Evolutionary conservation across 768 basidiomycete genomes (phyloP), one percentile per base, ranked within the genome.

Genomic region (Leccinum subtestaceum): DNA sequence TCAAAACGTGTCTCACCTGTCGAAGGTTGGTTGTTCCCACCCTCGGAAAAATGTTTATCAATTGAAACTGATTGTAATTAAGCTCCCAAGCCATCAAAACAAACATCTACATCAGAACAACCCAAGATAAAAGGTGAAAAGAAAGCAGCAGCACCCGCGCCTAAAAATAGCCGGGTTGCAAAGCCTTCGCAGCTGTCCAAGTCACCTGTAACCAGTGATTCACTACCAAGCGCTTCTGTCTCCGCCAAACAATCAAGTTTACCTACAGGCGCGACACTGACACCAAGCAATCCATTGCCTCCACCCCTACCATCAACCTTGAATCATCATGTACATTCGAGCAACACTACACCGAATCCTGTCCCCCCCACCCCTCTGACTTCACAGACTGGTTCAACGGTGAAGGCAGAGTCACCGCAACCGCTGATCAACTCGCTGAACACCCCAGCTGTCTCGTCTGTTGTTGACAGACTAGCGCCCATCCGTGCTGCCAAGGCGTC

Each of bases 401-500:
- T 64, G 9, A 69, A 67, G 46, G 48, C 21, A 11, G 73, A 67
- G 48, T 64, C 71, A 36, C 60, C 57, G 5, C 60, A 59, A 36
- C 60, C 54, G 4, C 57, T 55, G 48, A 48, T 61, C 5, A 19
- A 12, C 15, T 40, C 65, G 17, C 4, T 63, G 38, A 63, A 56
- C 23, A 61, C 63, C 11, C 53, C 63, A 13, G 55, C 34, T 31
- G 5, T 31, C 9, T 19, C 25, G 12, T 63, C 62, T 2, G 56
- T 52, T 3, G 11, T 48, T 29, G 72, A 73, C 38, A 74, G 69
- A 59, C 62, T 74, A 6, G 72, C 73, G 4, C 72, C 72, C 21
- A 73, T 73, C 59, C 72, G 72, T 27, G 73, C 73, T 27, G 72
- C 64, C 6, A 73, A 74, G 51, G 71, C 70, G 1, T 61, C 66